Conservation (phyloP, 306 rosid species). For the Trifolium fragiferum region DNA sequence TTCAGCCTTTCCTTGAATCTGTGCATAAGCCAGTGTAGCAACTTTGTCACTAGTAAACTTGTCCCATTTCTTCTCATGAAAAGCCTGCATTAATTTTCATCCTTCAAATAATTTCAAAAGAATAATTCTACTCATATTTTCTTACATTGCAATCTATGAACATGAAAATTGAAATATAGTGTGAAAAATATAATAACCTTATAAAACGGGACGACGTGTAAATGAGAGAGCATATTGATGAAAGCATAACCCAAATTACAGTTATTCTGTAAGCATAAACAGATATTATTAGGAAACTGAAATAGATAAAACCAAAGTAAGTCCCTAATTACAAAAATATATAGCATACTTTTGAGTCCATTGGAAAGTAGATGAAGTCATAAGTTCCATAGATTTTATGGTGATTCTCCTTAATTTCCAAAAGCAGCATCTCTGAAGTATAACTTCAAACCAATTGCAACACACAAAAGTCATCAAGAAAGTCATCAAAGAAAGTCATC, state of each 20-base stretch:
- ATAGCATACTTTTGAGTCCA: slow-evolving; percentile 74
- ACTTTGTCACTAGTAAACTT: slow-evolving; percentile 60
- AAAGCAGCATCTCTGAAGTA: slow-evolving; percentile 84
- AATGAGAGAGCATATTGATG: slow-evolving; percentile 90
- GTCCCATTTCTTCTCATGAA: too few relatives aligned
- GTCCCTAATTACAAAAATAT: slow-evolving; percentile 8
- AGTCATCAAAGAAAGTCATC: slow-evolving; percentile 28
- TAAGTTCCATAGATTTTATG: slow-evolving; percentile 52
- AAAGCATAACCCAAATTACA: slow-evolving; percentile 72
- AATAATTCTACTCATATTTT: too few relatives aligned
- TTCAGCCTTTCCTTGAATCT: too few relatives aligned
- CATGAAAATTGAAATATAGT: slow-evolving; percentile 1
- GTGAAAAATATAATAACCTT: slow-evolving; percentile 53
- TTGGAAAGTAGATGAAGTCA: slow-evolving; percentile 87
- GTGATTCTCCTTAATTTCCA: slow-evolving; percentile 84
- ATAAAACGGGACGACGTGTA: slow-evolving; percentile 70
- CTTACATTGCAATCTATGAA: not conserved
- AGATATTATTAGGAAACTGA: slow-evolving; percentile 33
- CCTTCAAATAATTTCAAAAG: not conserved
- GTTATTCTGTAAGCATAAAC: slow-evolving; percentile 63
- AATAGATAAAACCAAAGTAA: not conserved
- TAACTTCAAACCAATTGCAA: slow-evolving; percentile 56
- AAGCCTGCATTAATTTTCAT: too few relatives aligned
- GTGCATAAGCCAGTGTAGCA: slow-evolving; percentile 44
- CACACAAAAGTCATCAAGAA: slow-evolving; percentile 23